A percentile compares a stretch with the other conserved stretches of the same genome.
Evolutionary conservation across 1,284 basidiomycete genomes (phyloP).

Genomic region (Peniophora sp.): DNA sequence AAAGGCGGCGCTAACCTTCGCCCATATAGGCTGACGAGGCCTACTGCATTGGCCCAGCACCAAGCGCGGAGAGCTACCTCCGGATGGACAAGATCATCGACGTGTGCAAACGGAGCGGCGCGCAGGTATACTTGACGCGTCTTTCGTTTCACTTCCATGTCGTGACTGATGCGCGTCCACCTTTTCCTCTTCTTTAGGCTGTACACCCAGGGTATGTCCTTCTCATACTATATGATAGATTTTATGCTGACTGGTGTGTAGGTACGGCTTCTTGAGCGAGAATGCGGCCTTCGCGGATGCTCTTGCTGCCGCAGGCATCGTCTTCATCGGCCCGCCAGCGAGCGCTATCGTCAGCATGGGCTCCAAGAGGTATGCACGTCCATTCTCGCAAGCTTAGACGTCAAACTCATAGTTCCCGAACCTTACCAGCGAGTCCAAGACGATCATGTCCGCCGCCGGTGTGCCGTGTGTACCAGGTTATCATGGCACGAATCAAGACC

Average conservation of each 20-base stretch:
- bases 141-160: neutral
- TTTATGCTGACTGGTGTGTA: conserved; percentile 16
- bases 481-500: conserved; percentile 72
- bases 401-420: conserved; percentile 1
- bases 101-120: conserved; percentile 72
- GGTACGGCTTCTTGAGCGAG: conserved; percentile 90
- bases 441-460: conserved; percentile 88
- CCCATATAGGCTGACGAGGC: conserved; percentile 82
- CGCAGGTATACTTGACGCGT: conserved; percentile 50
- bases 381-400: no score
- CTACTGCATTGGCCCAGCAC: conserved; percentile 87
- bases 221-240: neutral
- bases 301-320: conserved; percentile 83
- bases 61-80: conserved; percentile 84
- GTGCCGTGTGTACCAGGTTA: conserved; percentile 94
- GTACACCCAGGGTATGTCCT: conserved; percentile 68
- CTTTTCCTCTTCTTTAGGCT: conserved; percentile 33
- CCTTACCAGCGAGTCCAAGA: conserved; percentile 59
- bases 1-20: neutral
- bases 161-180: neutral
- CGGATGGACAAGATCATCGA: conserved; percentile 85
- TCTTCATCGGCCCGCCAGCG: conserved; percentile 93
- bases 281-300: conserved; percentile 86
- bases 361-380: conserved; percentile 65
- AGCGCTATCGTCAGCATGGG: conserved; percentile 93